These are phyloP conservation scores for Avena eriantha DNA, from an alignment of 176 grass and related monocot species.

Conservation along the genomic window DNA sequence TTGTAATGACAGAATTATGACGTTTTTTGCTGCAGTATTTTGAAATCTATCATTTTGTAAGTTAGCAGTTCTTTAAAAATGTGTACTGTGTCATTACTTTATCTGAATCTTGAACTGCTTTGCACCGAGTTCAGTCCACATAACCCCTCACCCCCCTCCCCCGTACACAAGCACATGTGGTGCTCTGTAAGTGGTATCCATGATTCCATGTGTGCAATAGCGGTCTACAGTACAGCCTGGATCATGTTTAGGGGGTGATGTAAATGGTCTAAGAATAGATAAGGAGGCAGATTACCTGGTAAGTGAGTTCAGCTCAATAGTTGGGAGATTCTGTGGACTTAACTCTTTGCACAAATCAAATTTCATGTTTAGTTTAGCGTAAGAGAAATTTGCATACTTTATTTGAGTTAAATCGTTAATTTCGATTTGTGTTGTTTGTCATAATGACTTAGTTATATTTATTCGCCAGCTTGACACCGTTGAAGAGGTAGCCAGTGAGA, in stretches of 20 bases:
- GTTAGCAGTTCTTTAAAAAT: conserved; percentile 31
- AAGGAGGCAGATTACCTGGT: conserved; percentile 2
- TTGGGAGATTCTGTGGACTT: not conserved
- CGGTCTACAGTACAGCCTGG: not conserved
- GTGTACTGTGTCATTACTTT: conserved; percentile 9
- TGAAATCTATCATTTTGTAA: conserved; percentile 20
- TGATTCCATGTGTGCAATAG: not conserved
- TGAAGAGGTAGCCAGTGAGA: conserved; percentile 52
- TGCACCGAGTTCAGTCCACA: conserved; percentile 3
- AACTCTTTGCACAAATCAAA: no score
- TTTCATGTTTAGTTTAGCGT: no score
- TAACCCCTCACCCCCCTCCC: not conserved
- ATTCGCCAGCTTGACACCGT: conserved; percentile 53
- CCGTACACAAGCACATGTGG: not conserved
- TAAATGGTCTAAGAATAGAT: not conserved
- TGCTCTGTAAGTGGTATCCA: not conserved
- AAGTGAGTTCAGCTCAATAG: conserved; percentile 19
- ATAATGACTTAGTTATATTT: conserved; percentile 28
- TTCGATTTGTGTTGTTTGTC: conserved; percentile 26
- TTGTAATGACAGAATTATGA: conserved; percentile 33
- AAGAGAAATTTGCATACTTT: conserved; percentile 25
- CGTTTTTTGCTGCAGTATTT: conserved; percentile 18
- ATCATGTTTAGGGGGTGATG: not conserved
- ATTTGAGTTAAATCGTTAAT: conserved; percentile 29
- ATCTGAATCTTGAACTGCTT: conserved; percentile 28